Evolutionary conservation across 1,284 basidiomycete species (phyloP), one percentile per base, ranked within the genome.

Genomic region (Neonothopanus nambi): DNA sequence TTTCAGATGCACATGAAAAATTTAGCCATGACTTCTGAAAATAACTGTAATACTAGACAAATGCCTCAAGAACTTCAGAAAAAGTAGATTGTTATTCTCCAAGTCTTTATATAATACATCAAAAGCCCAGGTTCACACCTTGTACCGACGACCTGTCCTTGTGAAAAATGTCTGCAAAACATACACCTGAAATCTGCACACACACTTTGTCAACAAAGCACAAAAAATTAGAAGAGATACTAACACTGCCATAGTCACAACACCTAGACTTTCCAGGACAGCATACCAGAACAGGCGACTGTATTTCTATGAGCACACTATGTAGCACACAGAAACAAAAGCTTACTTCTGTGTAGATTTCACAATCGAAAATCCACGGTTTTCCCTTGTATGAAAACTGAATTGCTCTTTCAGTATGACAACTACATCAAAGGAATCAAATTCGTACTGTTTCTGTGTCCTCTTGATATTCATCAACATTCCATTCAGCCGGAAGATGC

Each of bases 91-190:
- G n/a, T n/a, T n/a, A n/a, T n/a, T n/a, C n/a, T n/a, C n/a, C n/a
- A n/a, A n/a, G n/a, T n/a, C n/a, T n/a, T n/a, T 50, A 50, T 50
- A 41, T 30, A 17, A 40, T 50, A 23, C 45, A 24, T 49, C 52
- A 30, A 45, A 11, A 26, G 42, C 20, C 26, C 52, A 17, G 37
- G 12, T 42, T 66, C 82, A 92, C 62, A 92, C 89, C 73, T 91
- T 91, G 76, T 92, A 92, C 63, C 83, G 78, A 67, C 90, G 81
- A 37, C 90, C 91, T 5, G 91, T 92, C 67, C 88, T 85, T 33
- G 90, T 93, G 74, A 95, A 95, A 85, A 95, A 95, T 20, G 91
- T 95, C 70, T 95, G 93, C 35, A 95, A 80, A 45, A 95, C 78
- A 69, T 93, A 95, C 21, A 95, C 90, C 71, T 95, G 93, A 54